phyloP scores from a whole-genome alignment of 2,329 filamentous ascomycete species.

The Trichoderma sp. region DNA sequence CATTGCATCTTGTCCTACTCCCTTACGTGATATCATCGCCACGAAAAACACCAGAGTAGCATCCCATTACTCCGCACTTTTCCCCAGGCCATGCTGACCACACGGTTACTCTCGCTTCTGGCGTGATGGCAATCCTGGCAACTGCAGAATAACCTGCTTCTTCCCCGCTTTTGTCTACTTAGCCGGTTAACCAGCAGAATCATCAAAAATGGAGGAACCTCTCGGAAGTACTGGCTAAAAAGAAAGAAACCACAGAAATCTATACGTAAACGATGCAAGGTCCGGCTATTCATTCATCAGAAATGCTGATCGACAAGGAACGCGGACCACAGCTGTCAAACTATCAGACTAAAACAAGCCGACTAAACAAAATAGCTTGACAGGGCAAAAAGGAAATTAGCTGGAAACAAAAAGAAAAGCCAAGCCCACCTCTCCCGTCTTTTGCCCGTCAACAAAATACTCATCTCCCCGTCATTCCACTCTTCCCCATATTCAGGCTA shows the following conservation, averaged over 20 bases:
- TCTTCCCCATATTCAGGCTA: slow-evolving; percentile 13
- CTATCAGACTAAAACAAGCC: neutral
- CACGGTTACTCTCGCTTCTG: slow-evolving; percentile 11
- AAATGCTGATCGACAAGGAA: neutral
- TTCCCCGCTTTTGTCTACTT: slow-evolving; percentile 22
- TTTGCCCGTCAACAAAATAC: neutral
- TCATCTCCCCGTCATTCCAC: slow-evolving; percentile 11
- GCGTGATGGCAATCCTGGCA: neutral
- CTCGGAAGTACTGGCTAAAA: slow-evolving; percentile 20
- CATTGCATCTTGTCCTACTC: too few relatives aligned
- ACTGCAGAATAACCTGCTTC: neutral
- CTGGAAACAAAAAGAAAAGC: neutral
- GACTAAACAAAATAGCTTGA: neutral
- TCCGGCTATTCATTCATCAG: slow-evolving; percentile 12
- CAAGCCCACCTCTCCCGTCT: neutral
- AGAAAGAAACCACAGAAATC: neutral
- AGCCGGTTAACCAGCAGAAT: slow-evolving; percentile 8
- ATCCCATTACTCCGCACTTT: slow-evolving; percentile 17
- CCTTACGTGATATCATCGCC: neutral
- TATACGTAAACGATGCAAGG: neutral
- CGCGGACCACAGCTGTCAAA: neutral
- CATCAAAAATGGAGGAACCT: neutral
- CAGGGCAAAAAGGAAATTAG: neutral
- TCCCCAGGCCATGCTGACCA: slow-evolving; percentile 1
- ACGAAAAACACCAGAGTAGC: neutral